Percentiles rank a stretch among this genome's conserved stretches.
Evolutionary conservation across 2,329 filamentous ascomycete genomes (phyloP).

Genomic region (Fusarium coicis): DNA sequence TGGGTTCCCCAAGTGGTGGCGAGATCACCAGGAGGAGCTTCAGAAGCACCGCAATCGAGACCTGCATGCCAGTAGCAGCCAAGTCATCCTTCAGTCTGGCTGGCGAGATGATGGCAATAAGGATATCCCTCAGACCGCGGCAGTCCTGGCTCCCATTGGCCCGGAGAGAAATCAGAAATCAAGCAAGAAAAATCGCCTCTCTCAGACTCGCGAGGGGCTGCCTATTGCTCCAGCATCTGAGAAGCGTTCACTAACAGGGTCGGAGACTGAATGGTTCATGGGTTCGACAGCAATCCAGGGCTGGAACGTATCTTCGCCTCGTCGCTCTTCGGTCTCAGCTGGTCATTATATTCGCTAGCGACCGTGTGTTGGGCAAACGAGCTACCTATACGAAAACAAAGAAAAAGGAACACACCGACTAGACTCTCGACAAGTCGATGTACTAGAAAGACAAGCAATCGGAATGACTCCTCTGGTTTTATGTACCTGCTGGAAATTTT

Average conservation of each 20-base stretch:
- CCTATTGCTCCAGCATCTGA: constrained; percentile 44
- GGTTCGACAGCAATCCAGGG: constrained; percentile 15
- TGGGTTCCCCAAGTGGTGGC: constrained; percentile 70
- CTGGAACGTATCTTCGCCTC: constrained; percentile 25
- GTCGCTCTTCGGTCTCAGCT: constrained; percentile 17
- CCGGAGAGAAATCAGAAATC: constrained; percentile 25
- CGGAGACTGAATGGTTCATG: constrained; percentile 20
- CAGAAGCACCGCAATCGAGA: constrained; percentile 38
- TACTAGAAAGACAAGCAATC: not conserved
- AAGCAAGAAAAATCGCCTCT: not conserved
- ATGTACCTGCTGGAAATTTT: not conserved
- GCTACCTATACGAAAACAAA: constrained; percentile 4
- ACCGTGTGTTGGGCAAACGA: not conserved
- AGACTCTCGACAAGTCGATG: not conserved
- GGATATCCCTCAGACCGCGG: not conserved
- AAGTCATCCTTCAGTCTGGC: constrained; percentile 13
- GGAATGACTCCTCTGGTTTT: not conserved
- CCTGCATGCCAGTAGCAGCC: not conserved
- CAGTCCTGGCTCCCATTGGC: constrained; percentile 26
- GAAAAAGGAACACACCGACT: not conserved
- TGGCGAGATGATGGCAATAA: constrained; percentile 27
- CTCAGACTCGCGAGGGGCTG: constrained; percentile 42
- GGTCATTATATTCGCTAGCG: constrained; percentile 16
- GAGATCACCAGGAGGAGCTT: constrained; percentile 62
- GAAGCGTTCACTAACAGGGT: constrained; percentile 47